Conservation (phyloP, 148 eudicot species). For the Heliamphora exappendiculata region DNA sequence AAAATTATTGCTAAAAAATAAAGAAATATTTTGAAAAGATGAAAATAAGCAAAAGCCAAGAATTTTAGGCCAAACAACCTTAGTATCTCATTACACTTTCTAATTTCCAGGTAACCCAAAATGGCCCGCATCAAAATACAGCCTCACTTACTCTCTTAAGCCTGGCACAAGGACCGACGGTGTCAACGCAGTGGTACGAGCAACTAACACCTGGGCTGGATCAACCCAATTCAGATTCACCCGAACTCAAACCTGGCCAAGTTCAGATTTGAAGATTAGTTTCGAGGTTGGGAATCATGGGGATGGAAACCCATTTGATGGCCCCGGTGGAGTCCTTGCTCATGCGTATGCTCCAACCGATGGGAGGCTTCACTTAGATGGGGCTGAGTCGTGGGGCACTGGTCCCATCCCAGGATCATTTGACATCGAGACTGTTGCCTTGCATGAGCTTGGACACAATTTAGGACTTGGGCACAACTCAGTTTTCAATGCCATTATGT, state of each 20-base stretch:
- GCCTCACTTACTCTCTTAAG: neutral
- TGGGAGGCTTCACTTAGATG: constrained; percentile 22
- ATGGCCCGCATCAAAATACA: neutral
- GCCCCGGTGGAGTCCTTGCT: neutral
- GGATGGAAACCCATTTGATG: constrained; percentile 19
- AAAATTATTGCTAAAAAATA: too few relatives aligned
- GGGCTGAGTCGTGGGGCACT: constrained; percentile 7
- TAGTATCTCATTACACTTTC: constrained; percentile 13
- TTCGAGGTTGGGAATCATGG: constrained; percentile 2
- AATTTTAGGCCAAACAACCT: too few relatives aligned
- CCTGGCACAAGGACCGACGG: neutral
- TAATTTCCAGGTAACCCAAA: constrained; percentile 2
- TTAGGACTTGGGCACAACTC: constrained; percentile 23
- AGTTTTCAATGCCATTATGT: constrained; percentile 31
- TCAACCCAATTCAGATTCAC: neutral
- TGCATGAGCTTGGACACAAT: constrained; percentile 30
- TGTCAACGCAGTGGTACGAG: neutral
- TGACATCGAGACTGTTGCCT: constrained; percentile 17
- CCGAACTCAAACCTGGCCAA: neutral
- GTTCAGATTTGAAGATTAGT: neutral
- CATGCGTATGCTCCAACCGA: constrained; percentile 14
- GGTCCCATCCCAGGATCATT: neutral
- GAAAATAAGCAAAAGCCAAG: too few relatives aligned
- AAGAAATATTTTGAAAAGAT: too few relatives aligned
- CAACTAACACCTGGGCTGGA: neutral